These are phyloP conservation scores for Tympanopsis confertula DNA, from an alignment of 2,329 filamentous ascomycete genomes.

Conservation along the genomic window DNA sequence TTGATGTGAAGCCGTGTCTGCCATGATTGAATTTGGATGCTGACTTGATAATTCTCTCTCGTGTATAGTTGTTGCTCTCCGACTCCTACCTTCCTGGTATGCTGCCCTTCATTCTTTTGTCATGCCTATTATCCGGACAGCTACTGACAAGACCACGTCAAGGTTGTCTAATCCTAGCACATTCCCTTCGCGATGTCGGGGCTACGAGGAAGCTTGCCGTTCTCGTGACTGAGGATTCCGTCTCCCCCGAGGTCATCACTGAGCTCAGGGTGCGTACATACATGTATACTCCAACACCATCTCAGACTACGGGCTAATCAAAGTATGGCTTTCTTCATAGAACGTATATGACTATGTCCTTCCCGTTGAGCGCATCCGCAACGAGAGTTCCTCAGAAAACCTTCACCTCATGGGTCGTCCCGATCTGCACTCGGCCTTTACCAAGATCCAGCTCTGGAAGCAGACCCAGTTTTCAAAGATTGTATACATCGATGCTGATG, in stretches of 20 bases:
- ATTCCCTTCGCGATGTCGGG: conserved; percentile 84
- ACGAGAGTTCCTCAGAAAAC: conserved; percentile 66
- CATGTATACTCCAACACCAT: conserved; percentile 2
- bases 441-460: conserved; percentile 91
- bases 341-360: conserved; percentile 80
- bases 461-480: conserved; percentile 83
- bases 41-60: conserved; percentile 5
- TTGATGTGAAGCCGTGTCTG: conserved; percentile 1
- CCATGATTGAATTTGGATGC: conserved; percentile 4
- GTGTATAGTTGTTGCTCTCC: conserved; percentile 70
- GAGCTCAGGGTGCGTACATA: conserved; percentile 55
- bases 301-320: not conserved
- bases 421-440: conserved; percentile 86
- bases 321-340: conserved; percentile 29
- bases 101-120: conserved; percentile 10
- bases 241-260: conserved; percentile 63
- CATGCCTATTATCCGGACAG: conserved; percentile 7
- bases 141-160: conserved; percentile 4
- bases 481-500: conserved; percentile 88
- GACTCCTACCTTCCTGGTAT: conserved; percentile 87
- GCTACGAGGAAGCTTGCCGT: conserved; percentile 77
- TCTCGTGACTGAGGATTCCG: conserved; percentile 68
- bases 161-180: conserved; percentile 88
- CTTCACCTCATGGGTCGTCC: conserved; percentile 83
- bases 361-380: conserved; percentile 69